Evolutionary conservation across 345 rosid genomes (phyloP), one percentile per base, ranked within the genome.

Genomic region (Diplotaxis tenuifolia): DNA sequence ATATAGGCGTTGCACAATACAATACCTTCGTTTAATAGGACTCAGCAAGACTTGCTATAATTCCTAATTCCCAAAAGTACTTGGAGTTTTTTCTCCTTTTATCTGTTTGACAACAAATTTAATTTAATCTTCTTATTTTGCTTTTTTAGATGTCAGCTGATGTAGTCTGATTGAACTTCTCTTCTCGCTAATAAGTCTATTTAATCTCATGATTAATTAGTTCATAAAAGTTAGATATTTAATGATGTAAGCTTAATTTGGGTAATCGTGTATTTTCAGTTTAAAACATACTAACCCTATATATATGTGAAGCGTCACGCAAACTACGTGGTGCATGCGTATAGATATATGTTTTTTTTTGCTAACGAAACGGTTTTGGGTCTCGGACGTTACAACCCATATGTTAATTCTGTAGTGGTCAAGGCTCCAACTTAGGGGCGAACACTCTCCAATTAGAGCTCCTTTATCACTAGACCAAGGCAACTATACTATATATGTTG

Each of bases 271-370:
- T 55, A 42, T 29, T 20, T 73, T 49, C 2, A 62, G 21, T 42
- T 62, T 56, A 29, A 65, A 29, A 27, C 56, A 64, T 23, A 73
- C 47, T 65, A 64, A 27, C 19, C 21, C n/a, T n/a, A n/a, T n/a
- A 28, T 49, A 42, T 45, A 65, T n/a, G 11, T 21, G 59, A 65
- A 23, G 49, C 28, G 19, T 65, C 61, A 74, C 72, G 61, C 50
- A 22, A 66, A 56, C 59, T 66, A 58, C 34, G 36, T 47, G 27
- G 65, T 58, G 67, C 42, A 28, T 49, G 65, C 56, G 65, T 25
- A 25, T n/a, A n/a, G n/a, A n/a, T n/a, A n/a, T n/a, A n/a, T n/a
- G n/a, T n/a, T n/a, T n/a, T n/a, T n/a, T n/a, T n/a, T n/a, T n/a
- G n/a, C n/a, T n/a, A n/a, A n/a, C n/a, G n/a, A n/a, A n/a, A n/a